Base-by-base conservation (phyloP, 192 early-diverging fungal species). In the Backusella morwellensis region DNA sequence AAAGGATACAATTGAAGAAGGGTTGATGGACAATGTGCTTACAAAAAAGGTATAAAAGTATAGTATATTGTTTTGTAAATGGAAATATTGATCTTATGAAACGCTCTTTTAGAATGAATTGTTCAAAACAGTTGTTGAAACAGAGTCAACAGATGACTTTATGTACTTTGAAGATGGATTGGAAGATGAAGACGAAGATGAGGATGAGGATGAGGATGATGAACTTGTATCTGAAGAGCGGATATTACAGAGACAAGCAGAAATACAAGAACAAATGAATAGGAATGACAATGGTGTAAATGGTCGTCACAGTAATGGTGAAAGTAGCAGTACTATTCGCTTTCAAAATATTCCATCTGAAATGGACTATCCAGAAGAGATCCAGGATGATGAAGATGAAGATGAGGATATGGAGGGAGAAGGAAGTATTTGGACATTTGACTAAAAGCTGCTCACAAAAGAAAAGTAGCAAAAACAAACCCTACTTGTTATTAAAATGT, bases 1-100 rank as follows among this genome's bases (percentile, higher is more conserved):
- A 23, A 78, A 78, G n/a, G 72, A 78, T 56, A 73, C 77, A 35
- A 54, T 78, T 54, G 77, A 78, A 41, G 72, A 74, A 66, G 47
- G 42, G 8, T 70, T 78, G 19, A 67, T 78, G 77, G 77, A 78
- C 15, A 67, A 67, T 3, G 40, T 78, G 7, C 50, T 78, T n/a
- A 38, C 35, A 15, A 78, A 78, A 50, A 78, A 78, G 77, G 56
- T 63, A 63, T 63, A 29, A 29, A 12, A 12, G 9, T 26, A 63
- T 59, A 26, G 2, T 7, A 0, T 23, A 23, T 23, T 32, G 32
- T 3, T 26, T 59, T 40, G 9, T 11, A 23, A 26, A 11, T 63
- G 23, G 9, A 29, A 29, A 63, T 40, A 63, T 14, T 12, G 11
- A 29, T 11, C 1, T 12, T 29, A 29, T 12, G 23, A 12, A 12